Base-by-base conservation (phyloP, 805 yeast genomes). In the Blastobotrys peoriensis region DNA sequence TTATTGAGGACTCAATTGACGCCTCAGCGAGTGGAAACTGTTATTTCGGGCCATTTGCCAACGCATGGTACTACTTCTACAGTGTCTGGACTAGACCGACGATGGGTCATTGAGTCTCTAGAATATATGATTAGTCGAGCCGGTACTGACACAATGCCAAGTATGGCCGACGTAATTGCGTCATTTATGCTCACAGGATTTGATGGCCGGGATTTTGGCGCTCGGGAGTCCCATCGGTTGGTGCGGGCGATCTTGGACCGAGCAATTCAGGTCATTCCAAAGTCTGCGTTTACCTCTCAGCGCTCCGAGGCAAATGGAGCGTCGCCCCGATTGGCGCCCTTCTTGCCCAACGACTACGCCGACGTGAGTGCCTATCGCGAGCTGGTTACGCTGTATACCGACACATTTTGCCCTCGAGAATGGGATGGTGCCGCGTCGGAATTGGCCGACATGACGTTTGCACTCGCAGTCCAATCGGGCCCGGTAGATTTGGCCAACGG, bases 401-500 rank as follows among this genome's bases (percentile, higher is more conserved):
- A 25, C 30, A 25, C 8, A 25, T 25, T 25, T 13, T 25, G 10
- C 10, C 30, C 30, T 8, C 8, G 30, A 25, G 30, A 25, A 25
- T 25, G 30, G 30, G 30, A 25, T 13, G 13, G 8, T 25, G 10
- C 43, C 19, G 51, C 49, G 13, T 49, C 46, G 19, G 50, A 43
- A 21, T 44, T 60, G 21, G 51, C 50, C 20, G 62, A 56, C 37
- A 44, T 54, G 44, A 47, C 58, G 44, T 48, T 62, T 41, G 51
- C 49, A 23, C 50, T 62, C 13, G 46, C 51, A 2, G 55, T 60
- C 3, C 41, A 47, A 15, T 48, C 57, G 28, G 65, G 63, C 8
- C 22, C 59, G 4, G 36, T 58, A 5, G 51, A 47, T 2, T 38
- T 25, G 5, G 55, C 63, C 9, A 52, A 54, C 18, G 40, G 40